Evolutionary conservation across 2,329 filamentous ascomycete species (phyloP).

Genomic region (Paecilomyces niveus): DNA sequence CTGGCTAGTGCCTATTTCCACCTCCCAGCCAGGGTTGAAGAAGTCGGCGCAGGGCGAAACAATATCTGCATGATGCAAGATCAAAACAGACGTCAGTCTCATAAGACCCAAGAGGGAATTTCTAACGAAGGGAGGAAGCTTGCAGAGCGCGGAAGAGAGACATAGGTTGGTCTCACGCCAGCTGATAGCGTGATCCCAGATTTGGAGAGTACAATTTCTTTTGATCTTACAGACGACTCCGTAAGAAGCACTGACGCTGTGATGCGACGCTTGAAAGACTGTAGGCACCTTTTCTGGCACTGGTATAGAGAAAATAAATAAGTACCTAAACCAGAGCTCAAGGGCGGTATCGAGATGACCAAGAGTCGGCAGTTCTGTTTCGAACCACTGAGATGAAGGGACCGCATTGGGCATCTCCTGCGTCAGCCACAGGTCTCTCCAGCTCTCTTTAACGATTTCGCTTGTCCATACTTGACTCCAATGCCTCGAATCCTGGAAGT

Average conservation of each 20-base stretch:
- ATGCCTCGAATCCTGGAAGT: slow-evolving; percentile 44
- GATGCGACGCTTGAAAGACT: slow-evolving; percentile 59
- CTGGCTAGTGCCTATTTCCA: slow-evolving; percentile 54
- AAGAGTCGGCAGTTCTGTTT: slow-evolving; percentile 32
- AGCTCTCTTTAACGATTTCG: slow-evolving; percentile 37
- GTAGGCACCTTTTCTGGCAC: slow-evolving; percentile 50
- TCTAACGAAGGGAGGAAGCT: slow-evolving; percentile 43
- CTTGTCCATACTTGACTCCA: slow-evolving; percentile 44
- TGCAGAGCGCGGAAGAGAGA: slow-evolving; percentile 44
- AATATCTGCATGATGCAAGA: slow-evolving; percentile 52
- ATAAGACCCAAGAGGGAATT: slow-evolving; percentile 43
- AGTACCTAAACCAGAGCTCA: slow-evolving; percentile 36
- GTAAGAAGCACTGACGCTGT: slow-evolving; percentile 54
- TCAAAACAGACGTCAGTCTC: slow-evolving; percentile 41
- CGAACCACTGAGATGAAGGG: slow-evolving; percentile 29
- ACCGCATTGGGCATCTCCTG: slow-evolving; percentile 36
- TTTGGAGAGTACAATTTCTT: slow-evolving; percentile 52
- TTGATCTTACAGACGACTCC: slow-evolving; percentile 57
- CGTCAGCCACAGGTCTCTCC: slow-evolving; percentile 42
- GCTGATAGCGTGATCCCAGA: slow-evolving; percentile 58
- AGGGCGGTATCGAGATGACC: slow-evolving; percentile 29
- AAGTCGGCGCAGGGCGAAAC: slow-evolving; percentile 53
- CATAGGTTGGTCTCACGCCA: slow-evolving; percentile 52
- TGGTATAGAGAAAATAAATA: slow-evolving; percentile 52
- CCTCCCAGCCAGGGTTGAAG: slow-evolving; percentile 59